Conservation (phyloP, 1,284 basidiomycete genomes). For the Pyrrhoderma noxium region DNA sequence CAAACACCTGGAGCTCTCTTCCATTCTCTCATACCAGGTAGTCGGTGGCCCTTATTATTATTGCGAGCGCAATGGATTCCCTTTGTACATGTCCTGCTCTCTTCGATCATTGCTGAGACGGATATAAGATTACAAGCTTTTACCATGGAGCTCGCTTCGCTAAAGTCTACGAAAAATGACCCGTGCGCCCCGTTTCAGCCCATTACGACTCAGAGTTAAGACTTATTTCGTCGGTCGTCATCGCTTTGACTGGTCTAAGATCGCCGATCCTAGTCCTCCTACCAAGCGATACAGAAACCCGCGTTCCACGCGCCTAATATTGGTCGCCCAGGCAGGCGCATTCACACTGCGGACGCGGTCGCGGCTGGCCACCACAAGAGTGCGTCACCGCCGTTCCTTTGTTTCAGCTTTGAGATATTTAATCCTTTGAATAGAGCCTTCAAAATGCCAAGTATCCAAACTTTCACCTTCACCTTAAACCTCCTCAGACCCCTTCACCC, state of each 20-base stretch:
- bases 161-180: constrained; percentile 17
- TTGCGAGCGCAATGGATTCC: constrained; percentile 3
- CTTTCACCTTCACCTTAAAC: background rate
- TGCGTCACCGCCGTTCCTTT: constrained; percentile 15
- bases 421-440: constrained; percentile 10
- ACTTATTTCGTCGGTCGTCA: constrained; percentile 15
- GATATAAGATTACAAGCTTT: constrained; percentile 18
- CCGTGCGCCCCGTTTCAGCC: constrained; percentile 19
- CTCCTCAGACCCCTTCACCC: background rate
- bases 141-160: constrained; percentile 16
- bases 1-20: constrained; percentile 9
- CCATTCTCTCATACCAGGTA: constrained; percentile 14
- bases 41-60: constrained; percentile 10
- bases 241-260: constrained; percentile 11
- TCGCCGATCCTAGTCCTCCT: constrained; percentile 15
- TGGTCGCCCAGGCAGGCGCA: constrained; percentile 11
- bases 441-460: constrained; percentile 7
- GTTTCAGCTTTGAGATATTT: constrained; percentile 15
- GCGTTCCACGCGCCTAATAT: constrained; percentile 16
- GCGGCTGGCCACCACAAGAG: constrained; percentile 7
- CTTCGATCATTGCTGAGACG: constrained; percentile 7
- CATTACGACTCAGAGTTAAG: constrained; percentile 13
- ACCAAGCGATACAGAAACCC: constrained; percentile 5
- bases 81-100: constrained; percentile 7
- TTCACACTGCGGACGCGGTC: constrained; percentile 12